Base-by-base conservation (phyloP, 129 eudicot species). In the Arctium minus region DNA sequence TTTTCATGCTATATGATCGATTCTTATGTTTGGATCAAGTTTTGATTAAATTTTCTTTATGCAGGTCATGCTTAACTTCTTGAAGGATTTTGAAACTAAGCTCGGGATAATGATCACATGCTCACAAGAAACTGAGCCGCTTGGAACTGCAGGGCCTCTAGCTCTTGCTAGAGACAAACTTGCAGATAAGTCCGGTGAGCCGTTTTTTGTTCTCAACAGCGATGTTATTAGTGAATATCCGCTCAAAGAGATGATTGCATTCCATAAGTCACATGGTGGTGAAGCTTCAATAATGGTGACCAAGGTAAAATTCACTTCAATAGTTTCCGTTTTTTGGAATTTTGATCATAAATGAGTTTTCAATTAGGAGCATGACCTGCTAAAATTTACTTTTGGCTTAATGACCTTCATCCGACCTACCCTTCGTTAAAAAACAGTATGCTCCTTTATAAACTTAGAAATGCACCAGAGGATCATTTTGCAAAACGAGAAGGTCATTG, bases 201-300 rank as follows among this genome's bases (percentile, higher is more conserved):
- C 95, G 1, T 91, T 93, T 86, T 91, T 91, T 67, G 97, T 93
- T 53, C 93, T 91, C 9, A 91, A 93, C 74, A 93, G 97, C 84
- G 96, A 91, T 82, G 96, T 91, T 78, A 91, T 93, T 56, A 88
- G 97, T 56, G 97, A 92, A 38, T 92, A 93, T 73, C 96, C 93
- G 10, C 82, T 91, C 74, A 86, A 91, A 76, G 92, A 93, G 77
- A 91, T 93, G 93, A 89, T 93, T 48, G 92, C 85, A 27, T 92
- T 92, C 77, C 97, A 92, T 83, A 92, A 89, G 56, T 82, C 91
- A 30, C 97, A 92, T 85, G 94, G 94, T 67, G 97, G 94, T 67
- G 97, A 92, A 81, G 97, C 94, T 82, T 92, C 97, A 56, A 74
- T 92, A 35, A 90, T 90, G 97, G 97, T 92, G 32, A 92, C 97